These are phyloP conservation scores for Lasiosphaeria miniovina DNA, from an alignment of 495 filamentous ascomycete genomes.

Conservation along the genomic window DNA sequence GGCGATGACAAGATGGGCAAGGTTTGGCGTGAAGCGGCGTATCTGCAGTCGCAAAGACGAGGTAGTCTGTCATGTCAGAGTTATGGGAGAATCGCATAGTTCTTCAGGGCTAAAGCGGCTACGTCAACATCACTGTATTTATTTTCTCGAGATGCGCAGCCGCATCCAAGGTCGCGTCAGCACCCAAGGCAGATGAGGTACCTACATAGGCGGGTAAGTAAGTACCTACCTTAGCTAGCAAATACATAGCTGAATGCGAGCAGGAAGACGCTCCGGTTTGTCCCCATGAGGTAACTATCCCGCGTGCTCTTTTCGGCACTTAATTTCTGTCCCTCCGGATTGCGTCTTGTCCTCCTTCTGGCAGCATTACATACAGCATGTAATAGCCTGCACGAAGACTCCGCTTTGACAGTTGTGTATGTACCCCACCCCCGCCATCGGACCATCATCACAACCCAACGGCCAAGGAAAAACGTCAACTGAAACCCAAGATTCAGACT, in stretches of 20 bases:
- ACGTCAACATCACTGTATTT: constrained; percentile 12
- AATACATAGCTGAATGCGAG: no score
- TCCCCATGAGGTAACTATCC: no score
- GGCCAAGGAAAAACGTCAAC: constrained; percentile 14
- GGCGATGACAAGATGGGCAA: no score
- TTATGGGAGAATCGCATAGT: constrained; percentile 12
- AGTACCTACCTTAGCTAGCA: no score
- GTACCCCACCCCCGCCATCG: neutral
- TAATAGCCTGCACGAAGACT: neutral
- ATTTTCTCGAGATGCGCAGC: constrained; percentile 5
- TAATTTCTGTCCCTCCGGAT: no score
- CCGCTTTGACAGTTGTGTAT: neutral
- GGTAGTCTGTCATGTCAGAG: constrained; percentile 2
- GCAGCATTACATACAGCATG: no score
- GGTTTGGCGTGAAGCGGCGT: neutral
- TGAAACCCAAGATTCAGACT: constrained; percentile 16
- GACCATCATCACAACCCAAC: neutral
- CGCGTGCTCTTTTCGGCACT: no score
- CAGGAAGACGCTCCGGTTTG: no score
- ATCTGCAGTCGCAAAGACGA: constrained; percentile 8
- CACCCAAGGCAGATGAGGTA: neutral
- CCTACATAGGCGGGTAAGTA: no score
- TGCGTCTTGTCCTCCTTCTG: no score
- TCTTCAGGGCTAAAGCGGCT: constrained; percentile 12
- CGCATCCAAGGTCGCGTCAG: constrained; percentile 7